These are phyloP conservation scores for Colletotrichum lentis DNA, from an alignment of 2,329 filamentous ascomycete species.

Conservation along the genomic window DNA sequence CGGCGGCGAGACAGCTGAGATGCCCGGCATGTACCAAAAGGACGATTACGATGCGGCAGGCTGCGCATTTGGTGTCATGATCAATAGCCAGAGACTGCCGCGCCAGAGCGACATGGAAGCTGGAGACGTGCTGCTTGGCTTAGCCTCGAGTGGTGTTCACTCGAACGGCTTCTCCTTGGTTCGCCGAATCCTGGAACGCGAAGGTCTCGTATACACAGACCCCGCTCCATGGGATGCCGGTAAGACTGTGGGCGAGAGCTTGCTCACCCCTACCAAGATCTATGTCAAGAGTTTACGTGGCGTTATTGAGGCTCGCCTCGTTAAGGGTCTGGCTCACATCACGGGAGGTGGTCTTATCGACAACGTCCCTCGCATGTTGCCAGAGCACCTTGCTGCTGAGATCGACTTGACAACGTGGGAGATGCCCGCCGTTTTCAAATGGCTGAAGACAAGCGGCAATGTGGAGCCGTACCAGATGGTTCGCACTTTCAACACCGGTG, in stretches of 20 bases:
- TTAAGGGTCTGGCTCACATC: conserved; percentile 97
- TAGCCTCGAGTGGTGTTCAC: conserved; percentile 87
- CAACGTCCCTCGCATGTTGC: conserved; percentile 95
- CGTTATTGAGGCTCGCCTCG: conserved; percentile 66
- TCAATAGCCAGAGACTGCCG: conserved; percentile 74
- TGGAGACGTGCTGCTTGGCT: conserved; percentile 86
- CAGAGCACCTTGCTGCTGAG: conserved; percentile 77
- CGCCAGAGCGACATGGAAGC: conserved; percentile 76
- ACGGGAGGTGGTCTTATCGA: conserved; percentile 92
- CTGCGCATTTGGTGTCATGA: conserved; percentile 85
- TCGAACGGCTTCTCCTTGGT: conserved; percentile 99
- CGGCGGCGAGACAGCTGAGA: conserved; percentile 97
- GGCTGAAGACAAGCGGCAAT: conserved; percentile 79
- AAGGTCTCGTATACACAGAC: conserved; percentile 75
- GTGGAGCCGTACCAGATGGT: conserved; percentile 83
- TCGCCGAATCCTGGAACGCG: conserved; percentile 81
- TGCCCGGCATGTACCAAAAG: conserved; percentile 91
- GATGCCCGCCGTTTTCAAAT: conserved; percentile 81
- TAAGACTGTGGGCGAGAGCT: conserved; percentile 73
- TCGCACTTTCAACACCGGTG: conserved; percentile 90
- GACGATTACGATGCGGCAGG: conserved; percentile 95
- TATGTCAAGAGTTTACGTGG: conserved; percentile 86
- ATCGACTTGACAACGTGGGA: conserved; percentile 81
- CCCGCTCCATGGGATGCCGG: conserved; percentile 77
- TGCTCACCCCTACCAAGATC: conserved; percentile 90